Evolutionary conservation across 2,329 filamentous ascomycete genomes (phyloP).

Genomic region (Penicillium glabrum): DNA sequence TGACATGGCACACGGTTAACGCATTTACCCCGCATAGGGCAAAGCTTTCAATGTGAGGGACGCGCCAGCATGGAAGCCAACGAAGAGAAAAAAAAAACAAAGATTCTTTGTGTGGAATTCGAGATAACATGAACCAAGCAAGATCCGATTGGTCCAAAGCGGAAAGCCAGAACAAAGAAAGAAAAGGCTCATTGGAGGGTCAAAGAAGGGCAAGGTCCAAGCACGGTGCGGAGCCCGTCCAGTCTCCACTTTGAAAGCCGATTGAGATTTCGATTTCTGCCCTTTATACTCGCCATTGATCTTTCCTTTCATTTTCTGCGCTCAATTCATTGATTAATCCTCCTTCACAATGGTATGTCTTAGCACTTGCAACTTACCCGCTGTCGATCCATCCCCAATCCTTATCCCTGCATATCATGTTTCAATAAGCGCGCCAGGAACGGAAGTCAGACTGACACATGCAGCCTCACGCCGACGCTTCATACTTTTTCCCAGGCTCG

Average conservation of each 20-base stretch:
- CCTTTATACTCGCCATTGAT: neutral
- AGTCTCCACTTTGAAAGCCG: neutral
- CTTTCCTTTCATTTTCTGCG: neutral
- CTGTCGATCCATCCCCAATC: neutral
- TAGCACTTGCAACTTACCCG: neutral
- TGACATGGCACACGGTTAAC: neutral
- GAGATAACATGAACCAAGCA: neutral
- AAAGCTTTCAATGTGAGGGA: neutral
- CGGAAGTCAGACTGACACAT: neutral
- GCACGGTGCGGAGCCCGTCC: slow-evolving; percentile 1
- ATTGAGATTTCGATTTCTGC: neutral
- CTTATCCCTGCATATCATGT: neutral
- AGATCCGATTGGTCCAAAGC: neutral
- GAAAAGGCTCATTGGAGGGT: neutral
- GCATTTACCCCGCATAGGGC: neutral
- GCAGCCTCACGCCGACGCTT: slow-evolving; percentile 50
- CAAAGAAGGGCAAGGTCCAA: neutral
- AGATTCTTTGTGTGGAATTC: neutral
- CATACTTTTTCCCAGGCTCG: slow-evolving; percentile 40
- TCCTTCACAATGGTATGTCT: neutral
- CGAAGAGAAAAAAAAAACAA: neutral
- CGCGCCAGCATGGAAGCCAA: neutral
- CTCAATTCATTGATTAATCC: neutral
- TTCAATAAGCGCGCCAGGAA: neutral
- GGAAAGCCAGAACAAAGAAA: neutral